Evolutionary conservation across 2,329 filamentous ascomycete genomes (phyloP).

Genomic region (Chaetothyriales sp.): DNA sequence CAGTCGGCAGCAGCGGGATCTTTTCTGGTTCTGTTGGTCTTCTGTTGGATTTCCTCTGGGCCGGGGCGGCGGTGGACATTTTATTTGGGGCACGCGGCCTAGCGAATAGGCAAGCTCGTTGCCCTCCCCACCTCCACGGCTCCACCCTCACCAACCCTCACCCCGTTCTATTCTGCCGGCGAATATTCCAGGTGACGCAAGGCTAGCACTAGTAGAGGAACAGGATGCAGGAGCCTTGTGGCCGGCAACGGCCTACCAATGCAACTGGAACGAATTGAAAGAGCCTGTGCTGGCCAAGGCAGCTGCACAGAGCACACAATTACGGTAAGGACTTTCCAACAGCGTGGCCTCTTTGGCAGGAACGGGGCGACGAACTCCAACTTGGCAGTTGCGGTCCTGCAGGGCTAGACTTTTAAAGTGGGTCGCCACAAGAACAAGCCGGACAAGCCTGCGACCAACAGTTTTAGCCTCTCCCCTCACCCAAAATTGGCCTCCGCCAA

Average conservation of each 20-base stretch:
- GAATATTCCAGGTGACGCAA: background rate
- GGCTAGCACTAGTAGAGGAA: background rate
- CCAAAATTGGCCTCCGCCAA: background rate
- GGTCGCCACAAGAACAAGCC: background rate
- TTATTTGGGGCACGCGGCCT: too few species aligned
- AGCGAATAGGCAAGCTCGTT: background rate
- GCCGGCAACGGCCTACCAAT: too few species aligned
- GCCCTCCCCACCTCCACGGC: too few species aligned
- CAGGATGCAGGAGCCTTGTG: background rate
- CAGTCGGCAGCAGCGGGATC: background rate
- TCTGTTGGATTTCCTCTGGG: background rate
- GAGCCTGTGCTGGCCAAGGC: too few species aligned
- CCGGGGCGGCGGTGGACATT: too few species aligned
- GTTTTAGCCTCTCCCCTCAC: background rate
- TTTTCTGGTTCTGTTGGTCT: background rate
- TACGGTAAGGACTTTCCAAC: background rate
- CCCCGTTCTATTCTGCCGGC: background rate
- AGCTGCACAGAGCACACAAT: background rate
- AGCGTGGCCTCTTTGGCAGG: background rate
- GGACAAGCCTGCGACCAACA: background rate
- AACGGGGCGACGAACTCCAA: background rate
- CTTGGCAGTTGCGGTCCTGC: background rate
- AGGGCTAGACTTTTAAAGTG: background rate
- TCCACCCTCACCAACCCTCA: background rate
- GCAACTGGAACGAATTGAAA: background rate